These are phyloP conservation scores for Linum usitatissimum DNA, from an alignment of 345 rosid genomes.

Conservation along the genomic window DNA sequence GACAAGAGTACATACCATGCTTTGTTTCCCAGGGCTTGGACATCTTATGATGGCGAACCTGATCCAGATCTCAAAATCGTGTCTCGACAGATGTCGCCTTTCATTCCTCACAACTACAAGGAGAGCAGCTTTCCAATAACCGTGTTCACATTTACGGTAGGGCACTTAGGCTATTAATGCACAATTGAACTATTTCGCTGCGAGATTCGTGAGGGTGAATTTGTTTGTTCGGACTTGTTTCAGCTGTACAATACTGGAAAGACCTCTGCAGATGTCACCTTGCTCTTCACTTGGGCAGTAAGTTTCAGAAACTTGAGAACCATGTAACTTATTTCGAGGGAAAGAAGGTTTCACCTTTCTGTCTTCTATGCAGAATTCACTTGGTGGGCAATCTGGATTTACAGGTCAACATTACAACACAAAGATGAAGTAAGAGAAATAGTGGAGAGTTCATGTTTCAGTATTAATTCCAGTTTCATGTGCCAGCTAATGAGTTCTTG, in stretches of 20 bases:
- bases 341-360: background rate
- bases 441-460: no score
- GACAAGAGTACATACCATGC: slow-evolving; percentile 4
- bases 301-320: background rate
- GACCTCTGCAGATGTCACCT: slow-evolving; percentile 5
- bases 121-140: slow-evolving; percentile 9
- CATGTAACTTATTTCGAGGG: background rate
- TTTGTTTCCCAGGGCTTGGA: slow-evolving; percentile 11
- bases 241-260: background rate
- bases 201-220: background rate
- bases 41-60: slow-evolving; percentile 3
- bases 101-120: slow-evolving; percentile 9
- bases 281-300: slow-evolving; percentile 9
- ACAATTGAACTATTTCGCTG: no score
- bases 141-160: slow-evolving; percentile 7
- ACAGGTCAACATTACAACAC: slow-evolving; percentile 6
- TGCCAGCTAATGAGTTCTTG: background rate
- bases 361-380: background rate
- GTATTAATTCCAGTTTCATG: background rate
- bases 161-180: no score
- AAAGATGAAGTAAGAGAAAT: background rate
- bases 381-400: slow-evolving; percentile 9
- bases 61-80: slow-evolving; percentile 6
- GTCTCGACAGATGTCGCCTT: slow-evolving; percentile 6
- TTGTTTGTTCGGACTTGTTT: background rate